Evolutionary conservation across 2,329 filamentous ascomycete species (phyloP).

Genomic region (Erysiphe neolycopersici): DNA sequence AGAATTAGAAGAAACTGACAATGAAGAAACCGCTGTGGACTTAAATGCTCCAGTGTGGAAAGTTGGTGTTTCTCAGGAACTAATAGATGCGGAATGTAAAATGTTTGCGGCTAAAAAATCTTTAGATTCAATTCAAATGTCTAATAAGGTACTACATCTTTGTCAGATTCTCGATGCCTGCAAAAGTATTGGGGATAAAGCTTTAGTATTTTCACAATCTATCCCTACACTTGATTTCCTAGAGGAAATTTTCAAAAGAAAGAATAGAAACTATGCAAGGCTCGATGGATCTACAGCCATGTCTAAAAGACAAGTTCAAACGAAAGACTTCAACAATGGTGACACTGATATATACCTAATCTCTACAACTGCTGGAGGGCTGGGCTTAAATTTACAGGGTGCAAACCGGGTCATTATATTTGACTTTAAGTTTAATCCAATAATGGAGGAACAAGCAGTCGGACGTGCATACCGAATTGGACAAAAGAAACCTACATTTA

Average conservation of each 20-base stretch:
- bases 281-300: slow-evolving; percentile 41
- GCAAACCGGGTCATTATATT: slow-evolving; percentile 74
- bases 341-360: slow-evolving; percentile 42
- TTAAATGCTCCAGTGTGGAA: slow-evolving; percentile 10
- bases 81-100: slow-evolving; percentile 13
- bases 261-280: slow-evolving; percentile 23
- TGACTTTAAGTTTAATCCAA: slow-evolving; percentile 59
- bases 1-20: slow-evolving; percentile 2
- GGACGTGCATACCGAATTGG: slow-evolving; percentile 69
- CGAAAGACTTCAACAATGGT: slow-evolving; percentile 41
- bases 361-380: slow-evolving; percentile 56
- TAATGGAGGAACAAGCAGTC: slow-evolving; percentile 63
- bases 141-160: slow-evolving; percentile 43
- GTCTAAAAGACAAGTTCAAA: slow-evolving; percentile 28
- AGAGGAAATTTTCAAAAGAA: slow-evolving; percentile 23
- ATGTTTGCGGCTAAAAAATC: slow-evolving; percentile 13
- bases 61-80: slow-evolving; percentile 8
- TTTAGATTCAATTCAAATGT: slow-evolving; percentile 23
- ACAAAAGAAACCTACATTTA: slow-evolving; percentile 53
- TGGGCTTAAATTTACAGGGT: slow-evolving; percentile 59
- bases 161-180: slow-evolving; percentile 41
- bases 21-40: slow-evolving; percentile 4
- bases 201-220: slow-evolving; percentile 57
- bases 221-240: slow-evolving; percentile 45
- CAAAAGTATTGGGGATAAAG: slow-evolving; percentile 35